A percentile compares a stretch with the other conserved stretches of the same genome.
Conservation (phyloP, 2,329 filamentous ascomycete species). For the Shiraia sp. region DNA sequence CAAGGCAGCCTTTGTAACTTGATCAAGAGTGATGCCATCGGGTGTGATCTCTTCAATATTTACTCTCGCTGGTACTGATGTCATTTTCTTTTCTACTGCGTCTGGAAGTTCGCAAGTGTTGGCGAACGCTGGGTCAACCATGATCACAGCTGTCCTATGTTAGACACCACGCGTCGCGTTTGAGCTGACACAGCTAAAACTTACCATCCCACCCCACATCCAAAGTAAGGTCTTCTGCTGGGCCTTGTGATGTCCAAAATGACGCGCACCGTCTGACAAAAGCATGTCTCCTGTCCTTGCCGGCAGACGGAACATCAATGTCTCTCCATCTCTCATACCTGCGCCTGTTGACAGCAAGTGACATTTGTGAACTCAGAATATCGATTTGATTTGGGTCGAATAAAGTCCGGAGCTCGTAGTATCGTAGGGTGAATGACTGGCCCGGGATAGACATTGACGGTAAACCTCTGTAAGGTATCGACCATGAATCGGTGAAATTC, state of each 20-base stretch:
- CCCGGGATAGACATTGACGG: conserved; percentile 17
- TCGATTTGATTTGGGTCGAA: conserved; percentile 6
- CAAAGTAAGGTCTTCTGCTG: too few relatives aligned
- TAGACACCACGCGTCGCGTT: too few relatives aligned
- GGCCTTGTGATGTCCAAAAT: conserved; percentile 18
- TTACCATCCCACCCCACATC: conserved; percentile 7
- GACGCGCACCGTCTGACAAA: conserved; percentile 22
- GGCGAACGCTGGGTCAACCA: background rate
- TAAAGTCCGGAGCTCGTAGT: conserved; percentile 21
- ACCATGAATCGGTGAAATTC: conserved; percentile 23
- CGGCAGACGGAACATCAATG: conserved; percentile 12
- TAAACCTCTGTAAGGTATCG: conserved; percentile 17
- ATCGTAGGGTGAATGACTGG: conserved; percentile 20
- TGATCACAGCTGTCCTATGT: background rate
- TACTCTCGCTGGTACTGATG: too few relatives aligned
- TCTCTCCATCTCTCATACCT: conserved; percentile 21
- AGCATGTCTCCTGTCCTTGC: conserved; percentile 13
- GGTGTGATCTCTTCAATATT: background rate
- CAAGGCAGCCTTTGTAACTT: background rate
- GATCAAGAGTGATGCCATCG: background rate
- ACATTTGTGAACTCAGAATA: conserved; percentile 11
- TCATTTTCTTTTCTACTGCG: too few relatives aligned
- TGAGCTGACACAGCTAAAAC: too few relatives aligned
- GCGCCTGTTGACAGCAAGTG: conserved; percentile 21
- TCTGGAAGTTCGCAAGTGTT: background rate